These are phyloP conservation scores for Flagelloscypha sp. DNA, from an alignment of 768 basidiomycete genomes.

Conservation along the genomic window DNA sequence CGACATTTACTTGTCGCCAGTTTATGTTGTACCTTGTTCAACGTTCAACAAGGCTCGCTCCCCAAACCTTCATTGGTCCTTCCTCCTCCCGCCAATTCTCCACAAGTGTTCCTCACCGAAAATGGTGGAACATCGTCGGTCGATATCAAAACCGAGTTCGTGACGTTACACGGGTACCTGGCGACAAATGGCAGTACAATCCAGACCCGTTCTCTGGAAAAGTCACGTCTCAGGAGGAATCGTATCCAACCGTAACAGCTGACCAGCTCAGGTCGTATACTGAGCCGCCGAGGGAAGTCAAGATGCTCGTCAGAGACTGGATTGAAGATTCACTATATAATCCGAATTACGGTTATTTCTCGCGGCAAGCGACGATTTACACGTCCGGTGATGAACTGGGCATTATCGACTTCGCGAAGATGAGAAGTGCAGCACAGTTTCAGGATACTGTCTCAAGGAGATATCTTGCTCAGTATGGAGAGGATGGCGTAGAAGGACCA, in stretches of 20 bases:
- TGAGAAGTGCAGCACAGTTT: conserved; percentile 69
- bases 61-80: too few relatives aligned
- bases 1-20: too few relatives aligned
- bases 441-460: conserved; percentile 70
- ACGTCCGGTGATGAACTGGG: conserved; percentile 44
- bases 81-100: too few relatives aligned
- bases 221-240: too few relatives aligned
- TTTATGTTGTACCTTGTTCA: too few relatives aligned
- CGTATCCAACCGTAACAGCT: conserved; percentile 61
- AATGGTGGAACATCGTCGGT: too few relatives aligned
- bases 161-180: conserved; percentile 21
- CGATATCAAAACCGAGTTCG: too few relatives aligned
- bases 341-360: conserved; percentile 95
- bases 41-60: too few relatives aligned
- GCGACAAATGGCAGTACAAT: conserved; percentile 79
- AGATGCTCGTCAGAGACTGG: conserved; percentile 93
- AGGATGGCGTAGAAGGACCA: conserved; percentile 52
- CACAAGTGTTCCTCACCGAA: too few relatives aligned
- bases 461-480: conserved; percentile 68
- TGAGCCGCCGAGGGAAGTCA: conserved; percentile 69
- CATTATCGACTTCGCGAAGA: conserved; percentile 56
- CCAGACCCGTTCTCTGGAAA: conserved; percentile 47
- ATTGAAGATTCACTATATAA: conserved; percentile 97
- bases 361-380: conserved; percentile 88
- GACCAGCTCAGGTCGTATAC: conserved; percentile 50